Conservation (phyloP, 352 stramenopile genomes). For the Globisporangium irregulare region DNA sequence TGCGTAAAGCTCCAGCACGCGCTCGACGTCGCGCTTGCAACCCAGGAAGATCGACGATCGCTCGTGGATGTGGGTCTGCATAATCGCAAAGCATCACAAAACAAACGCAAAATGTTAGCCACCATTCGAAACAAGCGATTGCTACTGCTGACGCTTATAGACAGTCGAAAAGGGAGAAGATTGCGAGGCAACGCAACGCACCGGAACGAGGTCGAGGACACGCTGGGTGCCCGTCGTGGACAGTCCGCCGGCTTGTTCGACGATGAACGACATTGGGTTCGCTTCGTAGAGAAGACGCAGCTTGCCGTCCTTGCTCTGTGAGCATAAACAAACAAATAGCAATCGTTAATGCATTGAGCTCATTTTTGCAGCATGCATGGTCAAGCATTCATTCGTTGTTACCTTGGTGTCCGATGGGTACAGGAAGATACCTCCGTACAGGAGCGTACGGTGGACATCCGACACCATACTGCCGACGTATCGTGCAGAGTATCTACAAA, state of each 20-base stretch:
- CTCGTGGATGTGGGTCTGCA: constrained; percentile 93
- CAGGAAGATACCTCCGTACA: constrained; percentile 98
- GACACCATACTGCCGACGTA: constrained; percentile 99
- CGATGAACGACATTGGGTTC: constrained; percentile 99
- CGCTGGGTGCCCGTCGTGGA: constrained; percentile 93
- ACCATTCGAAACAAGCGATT: not conserved
- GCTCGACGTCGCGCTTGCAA: constrained; percentile 84
- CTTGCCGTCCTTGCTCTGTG: constrained; percentile 86
- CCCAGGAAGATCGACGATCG: constrained; percentile 98
- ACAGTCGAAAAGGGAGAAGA: constrained; percentile 1
- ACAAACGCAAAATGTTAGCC: constrained; percentile 11
- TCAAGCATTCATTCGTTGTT: constrained; percentile 20
- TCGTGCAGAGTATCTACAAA: constrained; percentile 83
- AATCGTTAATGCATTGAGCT: not conserved
- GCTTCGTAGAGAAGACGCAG: constrained; percentile 98
- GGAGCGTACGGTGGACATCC: constrained; percentile 97
- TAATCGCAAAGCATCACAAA: constrained; percentile 5
- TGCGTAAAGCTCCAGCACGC: constrained; percentile 74
- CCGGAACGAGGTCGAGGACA: constrained; percentile 93
- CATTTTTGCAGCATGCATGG: not conserved
- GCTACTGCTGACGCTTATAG: not conserved
- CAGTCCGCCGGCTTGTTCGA: constrained; percentile 96
- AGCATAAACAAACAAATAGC: not conserved
- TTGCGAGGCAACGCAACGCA: constrained; percentile 36
- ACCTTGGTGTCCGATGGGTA: constrained; percentile 96